Base-by-base conservation (phyloP, 768 basidiomycete species). In the Suillus discolor region DNA sequence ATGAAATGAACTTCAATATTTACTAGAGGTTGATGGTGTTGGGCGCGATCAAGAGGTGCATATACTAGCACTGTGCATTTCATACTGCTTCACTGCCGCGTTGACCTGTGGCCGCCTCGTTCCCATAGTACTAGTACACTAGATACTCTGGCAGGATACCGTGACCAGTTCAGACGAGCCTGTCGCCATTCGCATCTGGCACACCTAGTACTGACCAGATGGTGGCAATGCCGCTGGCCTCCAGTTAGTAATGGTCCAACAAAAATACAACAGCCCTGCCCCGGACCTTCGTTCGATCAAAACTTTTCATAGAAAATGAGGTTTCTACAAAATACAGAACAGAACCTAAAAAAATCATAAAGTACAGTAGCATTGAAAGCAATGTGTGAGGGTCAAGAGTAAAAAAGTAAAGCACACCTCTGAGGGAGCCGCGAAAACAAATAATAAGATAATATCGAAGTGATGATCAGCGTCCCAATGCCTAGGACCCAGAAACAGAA, bases 301-400 rank as follows among this genome's bases (percentile, higher is more conserved):
- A 25, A 57, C 28, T 28, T 28, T 57, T 62, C 45, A 63, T 66
- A 67, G 55, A 36, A 66, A 67, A 44, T 23, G 66, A 66, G 64
- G 44, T 64, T 62, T 73, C 70, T 74, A 76, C 68, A 77, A 66
- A 77, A 67, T 75, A 76, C 73, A 77, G 65, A 75, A 54, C 31
- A 34, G 18, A 31, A 31, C 28, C 31, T 28, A 39, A 59, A 41
- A 41, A 59, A 41, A 13, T 34, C 53, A 45, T 2, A 45, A 59
- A 4, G 57, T 59, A 59, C 9, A 12, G 57, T 59, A 41, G 15
- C 57, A 41, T 34, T n/a, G 31, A 53, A 51, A 41, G 39, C 20
- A 9, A 34, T 23, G 57, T 31, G 13, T n/a, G 57, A 16, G 16
- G 51, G 51, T 28, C 28, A 18, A 53, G 15, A 31, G 44, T 42